These are phyloP conservation scores for Lomentospora prolificans DNA, from an alignment of 2,329 filamentous ascomycete species.

Conservation along the genomic window DNA sequence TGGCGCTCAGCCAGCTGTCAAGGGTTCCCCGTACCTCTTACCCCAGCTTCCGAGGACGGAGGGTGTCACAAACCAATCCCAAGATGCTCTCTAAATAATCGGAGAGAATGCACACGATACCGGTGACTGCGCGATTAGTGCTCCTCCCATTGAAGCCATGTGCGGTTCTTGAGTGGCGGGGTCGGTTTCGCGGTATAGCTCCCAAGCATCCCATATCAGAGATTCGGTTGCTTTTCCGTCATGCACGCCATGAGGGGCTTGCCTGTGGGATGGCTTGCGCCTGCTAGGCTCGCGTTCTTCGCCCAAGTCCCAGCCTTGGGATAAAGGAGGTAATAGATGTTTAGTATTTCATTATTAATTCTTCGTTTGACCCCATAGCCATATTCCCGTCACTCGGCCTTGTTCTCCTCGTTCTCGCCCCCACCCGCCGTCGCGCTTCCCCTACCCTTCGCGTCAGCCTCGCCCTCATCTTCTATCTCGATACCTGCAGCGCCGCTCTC, in stretches of 20 bases:
- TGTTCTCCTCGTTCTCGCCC: not conserved
- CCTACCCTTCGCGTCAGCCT: not conserved
- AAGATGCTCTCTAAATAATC: no score
- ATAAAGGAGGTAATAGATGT: no score
- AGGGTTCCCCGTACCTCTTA: not conserved
- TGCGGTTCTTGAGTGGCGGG: no score
- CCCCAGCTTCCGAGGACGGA: conserved; percentile 1
- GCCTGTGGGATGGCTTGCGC: no score
- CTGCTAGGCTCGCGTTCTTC: no score
- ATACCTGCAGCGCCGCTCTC: conserved; percentile 24
- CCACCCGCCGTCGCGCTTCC: not conserved
- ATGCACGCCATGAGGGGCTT: not conserved
- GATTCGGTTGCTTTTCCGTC: not conserved
- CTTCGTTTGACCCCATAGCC: no score
- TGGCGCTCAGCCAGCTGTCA: not conserved
- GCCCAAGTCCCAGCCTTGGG: no score
- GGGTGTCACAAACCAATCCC: not conserved
- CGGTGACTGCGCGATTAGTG: not conserved
- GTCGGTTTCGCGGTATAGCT: no score
- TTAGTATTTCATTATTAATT: no score
- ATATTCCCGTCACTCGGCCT: not conserved
- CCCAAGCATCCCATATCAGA: not conserved
- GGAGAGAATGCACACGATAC: not conserved
- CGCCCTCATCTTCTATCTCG: conserved; percentile 22
- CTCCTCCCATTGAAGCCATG: not conserved